Evolutionary conservation across 2,329 filamentous ascomycete genomes (phyloP), one percentile per base, ranked within the genome.

Genomic region (Epichloe coenophiala): DNA sequence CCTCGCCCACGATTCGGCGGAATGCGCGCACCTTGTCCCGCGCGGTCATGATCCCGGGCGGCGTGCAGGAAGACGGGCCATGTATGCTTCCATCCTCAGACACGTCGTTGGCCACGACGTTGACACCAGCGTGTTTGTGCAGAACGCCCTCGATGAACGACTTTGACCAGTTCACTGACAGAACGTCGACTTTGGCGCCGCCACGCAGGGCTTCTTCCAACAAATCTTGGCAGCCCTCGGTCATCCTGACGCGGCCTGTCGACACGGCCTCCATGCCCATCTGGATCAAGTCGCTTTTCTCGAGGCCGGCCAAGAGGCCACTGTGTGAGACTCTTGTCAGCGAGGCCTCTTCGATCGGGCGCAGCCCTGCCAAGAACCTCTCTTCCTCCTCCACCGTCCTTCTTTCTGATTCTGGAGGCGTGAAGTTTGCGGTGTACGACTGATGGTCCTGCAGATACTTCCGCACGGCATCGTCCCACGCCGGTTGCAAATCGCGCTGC

Each of bases 111-210:
- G 74, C 68, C 9, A 73, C 57, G 23, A 77, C 57, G 27, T 56
- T 52, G 3, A 72, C 54, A 6, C 53, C 53, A 5, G 53, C 58
- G 39, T 58, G 59, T 15, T 57, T 61, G 41, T 60, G 61, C 19
- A 76, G 60, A 6, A 67, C 71, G 43, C 73, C 73, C 27, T 63
- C 58, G 54, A 76, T 73, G 54, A 76, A 76, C 5, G 67, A 65
- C 1, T 59, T 54, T 8, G 72, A 75, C 73, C 73, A 76, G 56
- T 76, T 77, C 40, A 77, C 71, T 4, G 74, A 77, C 27, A 78
- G 61, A 15, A 78, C 60, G 42, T 65, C 67, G 27, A 73, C 63
- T 1, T 57, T 55, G 67, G 70, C 72, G 3, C 63, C 64, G 11
- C 60, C 61, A 0, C 52, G 55, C 3, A 43, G 37, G 4, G 62